Conservation (phyloP, 2,329 filamentous ascomycete species). For the Ambrosiella cleistominuta region DNA sequence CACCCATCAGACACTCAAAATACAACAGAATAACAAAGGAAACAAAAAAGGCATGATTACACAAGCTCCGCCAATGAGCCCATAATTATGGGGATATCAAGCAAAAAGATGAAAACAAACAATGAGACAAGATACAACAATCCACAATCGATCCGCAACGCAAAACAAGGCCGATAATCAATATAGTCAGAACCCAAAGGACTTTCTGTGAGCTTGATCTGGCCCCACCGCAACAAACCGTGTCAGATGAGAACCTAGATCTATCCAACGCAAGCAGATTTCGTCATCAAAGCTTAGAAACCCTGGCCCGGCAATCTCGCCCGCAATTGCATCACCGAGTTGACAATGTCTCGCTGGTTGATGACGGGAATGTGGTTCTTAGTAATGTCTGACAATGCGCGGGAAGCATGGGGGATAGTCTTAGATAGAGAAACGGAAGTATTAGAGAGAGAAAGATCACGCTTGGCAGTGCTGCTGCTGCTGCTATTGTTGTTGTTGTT, state of each 20-base stretch:
- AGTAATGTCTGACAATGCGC: background rate
- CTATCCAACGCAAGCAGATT: background rate
- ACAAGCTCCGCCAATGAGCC: constrained; percentile 1
- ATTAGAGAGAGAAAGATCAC: constrained; percentile 15
- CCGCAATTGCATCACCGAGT: constrained; percentile 4
- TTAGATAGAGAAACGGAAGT: constrained; percentile 2
- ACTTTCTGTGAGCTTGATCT: too few species aligned
- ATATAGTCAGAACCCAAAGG: background rate
- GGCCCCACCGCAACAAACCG: background rate
- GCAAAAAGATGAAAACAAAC: constrained; percentile 1
- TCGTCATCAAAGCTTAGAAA: background rate
- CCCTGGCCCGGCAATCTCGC: constrained; percentile 5
- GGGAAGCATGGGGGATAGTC: constrained; percentile 1
- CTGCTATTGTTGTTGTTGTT: constrained; percentile 21
- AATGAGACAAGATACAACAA: background rate
- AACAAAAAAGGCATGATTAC: constrained; percentile 12
- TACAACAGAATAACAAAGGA: background rate
- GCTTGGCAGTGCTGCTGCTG: constrained; percentile 14
- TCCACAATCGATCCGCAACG: constrained; percentile 1
- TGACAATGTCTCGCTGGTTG: background rate
- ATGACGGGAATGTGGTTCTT: constrained; percentile 7
- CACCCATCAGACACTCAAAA: background rate
- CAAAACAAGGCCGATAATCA: background rate
- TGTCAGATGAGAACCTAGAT: background rate
- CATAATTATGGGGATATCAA: constrained; percentile 5